phyloP scores from a whole-genome alignment of 1,284 basidiomycete genomes.

The Puccinia novopanici region DNA sequence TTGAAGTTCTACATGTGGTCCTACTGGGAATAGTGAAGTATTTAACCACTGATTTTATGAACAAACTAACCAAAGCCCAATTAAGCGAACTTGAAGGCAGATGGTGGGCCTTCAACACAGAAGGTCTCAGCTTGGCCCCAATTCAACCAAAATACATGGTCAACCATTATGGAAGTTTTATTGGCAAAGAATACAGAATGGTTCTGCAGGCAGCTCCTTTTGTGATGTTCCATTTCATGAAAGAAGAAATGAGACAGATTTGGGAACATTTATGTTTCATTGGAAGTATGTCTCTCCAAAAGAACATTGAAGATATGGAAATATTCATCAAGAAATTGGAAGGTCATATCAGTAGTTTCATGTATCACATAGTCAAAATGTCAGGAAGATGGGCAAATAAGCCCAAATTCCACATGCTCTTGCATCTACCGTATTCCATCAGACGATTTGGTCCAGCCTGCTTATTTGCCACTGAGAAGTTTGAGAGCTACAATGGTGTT shows the following conservation, averaged over 20 bases:
- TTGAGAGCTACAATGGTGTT: slow-evolving; percentile 30
- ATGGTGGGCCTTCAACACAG: slow-evolving; percentile 53
- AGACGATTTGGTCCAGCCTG: background rate
- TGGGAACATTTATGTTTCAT: slow-evolving; percentile 59
- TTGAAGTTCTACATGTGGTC: slow-evolving; percentile 2
- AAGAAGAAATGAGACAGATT: slow-evolving; percentile 53
- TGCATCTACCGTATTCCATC: slow-evolving; percentile 55
- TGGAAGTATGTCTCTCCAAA: slow-evolving; percentile 45
- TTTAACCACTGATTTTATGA: background rate
- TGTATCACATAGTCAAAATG: slow-evolving; percentile 14
- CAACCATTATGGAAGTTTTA: slow-evolving; percentile 58
- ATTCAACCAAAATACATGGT: slow-evolving; percentile 57
- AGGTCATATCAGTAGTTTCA: background rate
- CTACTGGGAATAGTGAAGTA: slow-evolving; percentile 12
- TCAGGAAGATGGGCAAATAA: slow-evolving; percentile 60
- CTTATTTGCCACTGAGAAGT: slow-evolving; percentile 25
- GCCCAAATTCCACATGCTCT: slow-evolving; percentile 59
- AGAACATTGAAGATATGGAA: slow-evolving; percentile 59
- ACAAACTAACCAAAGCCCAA: background rate
- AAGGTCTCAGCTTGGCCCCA: slow-evolving; percentile 56
- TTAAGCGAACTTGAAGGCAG: background rate
- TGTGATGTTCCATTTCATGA: slow-evolving; percentile 59
- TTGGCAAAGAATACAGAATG: slow-evolving; percentile 59
- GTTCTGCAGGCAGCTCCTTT: slow-evolving; percentile 61
- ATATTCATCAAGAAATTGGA: slow-evolving; percentile 53